Base-by-base conservation (phyloP, 192 early-diverging fungal genomes). In the Entomortierella lignicola region DNA sequence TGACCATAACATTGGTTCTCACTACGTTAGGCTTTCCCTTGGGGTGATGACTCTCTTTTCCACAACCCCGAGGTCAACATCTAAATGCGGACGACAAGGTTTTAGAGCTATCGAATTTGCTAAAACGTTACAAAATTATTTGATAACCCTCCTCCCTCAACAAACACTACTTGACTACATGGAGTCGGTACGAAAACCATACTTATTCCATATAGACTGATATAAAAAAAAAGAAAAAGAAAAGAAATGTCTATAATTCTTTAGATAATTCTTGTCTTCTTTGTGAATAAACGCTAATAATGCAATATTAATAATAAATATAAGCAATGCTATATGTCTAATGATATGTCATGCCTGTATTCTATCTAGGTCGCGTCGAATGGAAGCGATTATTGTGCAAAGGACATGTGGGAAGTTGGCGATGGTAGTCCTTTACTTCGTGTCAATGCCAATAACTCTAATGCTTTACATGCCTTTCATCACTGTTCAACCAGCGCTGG, bases 31-130 rank as follows among this genome's bases (percentile, higher is more conserved):
- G 75, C 75, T 52, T 79, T 79, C 75, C 75, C 75, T 43, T 79
- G 75, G 75, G 75, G 75, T 55, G 75, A 79, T 61, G 65, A 79
- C 57, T 70, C 75, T 66, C 50, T 79, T 54, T 79, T 79, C 75
- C 66, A 60, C 68, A 79, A 79, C 68, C 75, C 75, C 44, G 75
- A 56, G 11, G 57, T 79, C 41, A 79, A 79, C 75, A 53, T 79
- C 53, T 79, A 70, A 79, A 70, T 21, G 26, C 26, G 52, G 4
- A 12, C 23, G 26, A 25, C 18, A 7, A 13, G 13, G 25, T 27
- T 27, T 54, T 54, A n/a, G n/a, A n/a, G n/a, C n/a, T n/a, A n/a
- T n/a, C n/a, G n/a, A n/a, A n/a, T n/a, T n/a, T n/a, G n/a, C n/a
- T n/a, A 12, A 55, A 15, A 55, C 4, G 8, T 11, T 8, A 29